Evolutionary conservation across 768 basidiomycete species (phyloP).

Genomic region (Suillus decipiens): DNA sequence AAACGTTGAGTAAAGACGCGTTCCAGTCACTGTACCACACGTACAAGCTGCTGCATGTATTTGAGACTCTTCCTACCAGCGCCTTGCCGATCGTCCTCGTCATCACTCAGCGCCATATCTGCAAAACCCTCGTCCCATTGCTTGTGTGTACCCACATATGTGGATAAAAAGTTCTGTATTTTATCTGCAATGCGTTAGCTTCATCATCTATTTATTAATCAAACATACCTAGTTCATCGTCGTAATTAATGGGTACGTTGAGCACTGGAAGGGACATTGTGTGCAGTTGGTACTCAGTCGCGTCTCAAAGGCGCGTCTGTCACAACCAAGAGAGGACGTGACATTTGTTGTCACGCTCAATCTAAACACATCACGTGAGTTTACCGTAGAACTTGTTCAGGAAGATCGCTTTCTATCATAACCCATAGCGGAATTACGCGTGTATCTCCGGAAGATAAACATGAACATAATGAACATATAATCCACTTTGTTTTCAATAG

Average conservation of each 20-base stretch:
- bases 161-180: slow-evolving; percentile 71
- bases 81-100: slow-evolving; percentile 37
- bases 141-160: slow-evolving; percentile 63
- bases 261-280: slow-evolving; percentile 69
- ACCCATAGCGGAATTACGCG: too few species aligned
- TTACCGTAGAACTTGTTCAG: too few species aligned
- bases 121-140: slow-evolving; percentile 70
- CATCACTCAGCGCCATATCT: slow-evolving; percentile 66
- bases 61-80: slow-evolving; percentile 52
- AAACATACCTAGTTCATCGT: slow-evolving; percentile 64
- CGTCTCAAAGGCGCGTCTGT: slow-evolving; percentile 29
- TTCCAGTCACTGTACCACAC: slow-evolving; percentile 34
- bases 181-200: slow-evolving; percentile 45
- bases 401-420: too few species aligned
- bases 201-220: not conserved
- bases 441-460: too few species aligned
- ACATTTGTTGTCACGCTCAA: slow-evolving; percentile 10
- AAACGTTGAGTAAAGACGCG: slow-evolving; percentile 20
- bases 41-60: slow-evolving; percentile 84
- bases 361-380: too few species aligned
- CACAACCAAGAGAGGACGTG: slow-evolving; percentile 18
- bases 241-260: slow-evolving; percentile 65
- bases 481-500: too few species aligned
- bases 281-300: slow-evolving; percentile 23
- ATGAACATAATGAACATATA: too few species aligned